Conservation (phyloP, 2,329 filamentous ascomycete genomes). For the Neofusicoccum cordaticola region DNA sequence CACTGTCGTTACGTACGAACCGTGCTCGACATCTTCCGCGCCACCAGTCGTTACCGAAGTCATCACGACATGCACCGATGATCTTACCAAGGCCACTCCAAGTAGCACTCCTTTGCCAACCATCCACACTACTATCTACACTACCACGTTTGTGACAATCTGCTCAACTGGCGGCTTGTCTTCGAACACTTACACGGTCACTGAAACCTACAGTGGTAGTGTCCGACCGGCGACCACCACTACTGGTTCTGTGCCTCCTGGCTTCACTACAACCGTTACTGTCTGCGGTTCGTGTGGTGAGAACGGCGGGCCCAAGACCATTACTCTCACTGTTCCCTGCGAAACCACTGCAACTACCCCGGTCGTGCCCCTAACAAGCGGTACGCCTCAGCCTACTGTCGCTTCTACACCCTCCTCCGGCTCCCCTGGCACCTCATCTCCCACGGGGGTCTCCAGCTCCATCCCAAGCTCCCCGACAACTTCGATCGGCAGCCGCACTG, state of each 20-base stretch:
- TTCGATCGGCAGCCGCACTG: background rate
- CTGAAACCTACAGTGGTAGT: constrained; percentile 26
- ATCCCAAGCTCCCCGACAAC: background rate
- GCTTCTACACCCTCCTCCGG: background rate
- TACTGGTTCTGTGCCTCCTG: constrained; percentile 21
- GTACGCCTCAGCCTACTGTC: background rate
- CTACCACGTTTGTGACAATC: constrained; percentile 25
- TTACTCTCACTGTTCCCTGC: constrained; percentile 21
- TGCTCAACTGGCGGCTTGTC: constrained; percentile 25
- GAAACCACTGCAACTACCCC: background rate
- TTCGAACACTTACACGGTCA: constrained; percentile 32
- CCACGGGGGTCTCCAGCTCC: background rate
- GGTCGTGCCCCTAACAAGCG: background rate
- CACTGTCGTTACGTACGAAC: constrained; percentile 6
- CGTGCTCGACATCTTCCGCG: background rate
- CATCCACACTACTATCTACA: constrained; percentile 24
- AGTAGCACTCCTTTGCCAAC: background rate
- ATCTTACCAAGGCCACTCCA: background rate
- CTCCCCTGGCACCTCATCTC: background rate
- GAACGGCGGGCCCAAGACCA: constrained; percentile 16
- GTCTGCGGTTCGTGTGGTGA: constrained; percentile 21
- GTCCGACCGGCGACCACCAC: background rate
- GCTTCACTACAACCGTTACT: constrained; percentile 24
- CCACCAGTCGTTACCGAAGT: constrained; percentile 26
- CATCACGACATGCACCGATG: constrained; percentile 23